Percentiles rank a stretch among this genome's conserved stretches.
phyloP scores from a whole-genome alignment of 1,139 yeast genomes.

The Diutina neorugosa region DNA sequence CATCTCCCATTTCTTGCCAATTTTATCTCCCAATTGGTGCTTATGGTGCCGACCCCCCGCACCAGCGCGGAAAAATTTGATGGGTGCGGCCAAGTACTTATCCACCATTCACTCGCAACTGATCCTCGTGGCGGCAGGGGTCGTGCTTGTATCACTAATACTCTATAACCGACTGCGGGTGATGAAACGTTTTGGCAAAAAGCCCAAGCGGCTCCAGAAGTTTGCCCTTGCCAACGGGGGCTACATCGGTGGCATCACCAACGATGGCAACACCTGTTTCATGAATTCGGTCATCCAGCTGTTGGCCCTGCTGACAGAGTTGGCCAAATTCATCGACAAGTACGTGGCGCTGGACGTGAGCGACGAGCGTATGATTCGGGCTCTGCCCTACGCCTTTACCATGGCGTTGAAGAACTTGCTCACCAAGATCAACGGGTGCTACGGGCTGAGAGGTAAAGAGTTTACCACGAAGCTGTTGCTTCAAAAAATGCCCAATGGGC shows the following conservation, averaged over 20 bases:
- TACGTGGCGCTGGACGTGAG: not conserved
- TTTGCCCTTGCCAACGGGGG: constrained; percentile 50
- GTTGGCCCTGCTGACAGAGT: constrained; percentile 60
- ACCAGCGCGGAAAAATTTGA: not conserved
- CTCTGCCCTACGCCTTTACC: constrained; percentile 24
- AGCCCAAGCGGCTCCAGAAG: constrained; percentile 2
- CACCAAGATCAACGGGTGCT: constrained; percentile 42
- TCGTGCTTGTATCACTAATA: not conserved
- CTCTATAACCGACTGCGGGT: not conserved
- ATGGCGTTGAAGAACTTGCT: constrained; percentile 38
- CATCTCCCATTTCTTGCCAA: too few species aligned
- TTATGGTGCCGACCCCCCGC: not conserved
- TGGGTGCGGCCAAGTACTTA: not conserved
- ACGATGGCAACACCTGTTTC: constrained; percentile 89
- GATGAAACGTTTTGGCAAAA: not conserved
- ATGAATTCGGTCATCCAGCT: constrained; percentile 86
- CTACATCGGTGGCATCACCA: constrained; percentile 69
- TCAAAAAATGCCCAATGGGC: constrained; percentile 67
- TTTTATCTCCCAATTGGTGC: not conserved
- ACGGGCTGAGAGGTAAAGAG: constrained; percentile 42
- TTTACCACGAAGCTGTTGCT: constrained; percentile 57
- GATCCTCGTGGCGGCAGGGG: not conserved
- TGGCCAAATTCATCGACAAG: constrained; percentile 41
- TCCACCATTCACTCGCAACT: not conserved
- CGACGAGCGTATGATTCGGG: constrained; percentile 21